phyloP scores from a whole-genome alignment of 495 filamentous ascomycete species.

The Penicillium lagena region DNA sequence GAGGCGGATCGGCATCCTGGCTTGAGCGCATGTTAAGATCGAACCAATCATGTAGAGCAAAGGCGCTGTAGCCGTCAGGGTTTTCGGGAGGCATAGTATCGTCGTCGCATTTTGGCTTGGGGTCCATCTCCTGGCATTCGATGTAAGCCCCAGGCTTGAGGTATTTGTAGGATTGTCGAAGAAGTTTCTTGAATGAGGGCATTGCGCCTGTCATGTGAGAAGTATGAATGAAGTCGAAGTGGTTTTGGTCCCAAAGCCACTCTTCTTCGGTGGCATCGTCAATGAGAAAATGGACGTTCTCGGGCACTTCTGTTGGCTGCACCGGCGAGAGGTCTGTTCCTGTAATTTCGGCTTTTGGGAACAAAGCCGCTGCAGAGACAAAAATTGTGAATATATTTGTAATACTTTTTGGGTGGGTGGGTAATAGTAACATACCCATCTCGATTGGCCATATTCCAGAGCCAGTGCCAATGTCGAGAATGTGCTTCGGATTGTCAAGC shows the following conservation, averaged over 20 bases:
- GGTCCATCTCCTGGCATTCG: slow-evolving; percentile 57
- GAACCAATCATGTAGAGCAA: slow-evolving; percentile 46
- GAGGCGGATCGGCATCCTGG: slow-evolving; percentile 36
- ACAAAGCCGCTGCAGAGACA: slow-evolving; percentile 31
- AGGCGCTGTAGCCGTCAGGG: slow-evolving; percentile 33
- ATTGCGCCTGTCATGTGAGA: slow-evolving; percentile 37
- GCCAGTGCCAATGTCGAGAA: slow-evolving; percentile 64
- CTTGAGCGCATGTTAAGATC: slow-evolving; percentile 41
- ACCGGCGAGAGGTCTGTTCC: slow-evolving; percentile 61
- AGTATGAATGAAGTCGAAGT: slow-evolving; percentile 44
- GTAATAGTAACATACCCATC: slow-evolving; percentile 28
- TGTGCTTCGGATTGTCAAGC: slow-evolving; percentile 42
- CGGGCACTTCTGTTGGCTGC: slow-evolving; percentile 50
- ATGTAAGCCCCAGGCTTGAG: slow-evolving; percentile 60
- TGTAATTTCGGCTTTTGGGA: slow-evolving; percentile 49
- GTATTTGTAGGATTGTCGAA: slow-evolving; percentile 39
- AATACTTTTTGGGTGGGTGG: no score
- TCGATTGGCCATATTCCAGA: slow-evolving; percentile 72
- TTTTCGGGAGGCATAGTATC: slow-evolving; percentile 46
- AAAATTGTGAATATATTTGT: no score
- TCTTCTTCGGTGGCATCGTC: slow-evolving; percentile 46
- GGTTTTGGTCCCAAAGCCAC: slow-evolving; percentile 39
- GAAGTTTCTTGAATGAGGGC: slow-evolving; percentile 31
- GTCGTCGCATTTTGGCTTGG: slow-evolving; percentile 55
- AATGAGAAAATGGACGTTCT: slow-evolving; percentile 55